Conservation (phyloP, 2,329 filamentous ascomycete genomes). For the Hyphodiscus sp. region DNA sequence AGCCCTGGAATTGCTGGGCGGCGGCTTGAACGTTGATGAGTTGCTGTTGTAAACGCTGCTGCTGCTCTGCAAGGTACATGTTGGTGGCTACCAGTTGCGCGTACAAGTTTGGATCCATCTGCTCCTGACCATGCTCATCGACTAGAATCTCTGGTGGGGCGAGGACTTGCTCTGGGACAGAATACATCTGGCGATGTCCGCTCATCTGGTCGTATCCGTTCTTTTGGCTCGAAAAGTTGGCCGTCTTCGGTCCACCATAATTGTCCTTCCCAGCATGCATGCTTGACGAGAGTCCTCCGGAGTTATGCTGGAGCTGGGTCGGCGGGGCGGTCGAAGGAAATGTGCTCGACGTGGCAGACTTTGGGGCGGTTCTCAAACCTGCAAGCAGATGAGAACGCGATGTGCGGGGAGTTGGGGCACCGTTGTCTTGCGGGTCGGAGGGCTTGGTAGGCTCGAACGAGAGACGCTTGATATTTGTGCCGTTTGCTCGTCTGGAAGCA, state of each 20-base stretch:
- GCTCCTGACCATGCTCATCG: slow-evolving; percentile 59
- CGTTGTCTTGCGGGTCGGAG: slow-evolving; percentile 59
- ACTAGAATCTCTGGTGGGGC: slow-evolving; percentile 77
- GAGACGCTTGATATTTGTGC: slow-evolving; percentile 83
- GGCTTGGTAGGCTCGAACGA: slow-evolving; percentile 69
- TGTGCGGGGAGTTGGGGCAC: slow-evolving; percentile 77
- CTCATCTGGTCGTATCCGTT: slow-evolving; percentile 38
- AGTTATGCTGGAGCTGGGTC: slow-evolving; percentile 40
- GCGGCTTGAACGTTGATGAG: slow-evolving; percentile 76
- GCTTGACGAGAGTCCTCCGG: slow-evolving; percentile 21
- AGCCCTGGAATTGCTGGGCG: slow-evolving; percentile 73
- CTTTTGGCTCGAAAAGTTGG: slow-evolving; percentile 24
- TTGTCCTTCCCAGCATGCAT: slow-evolving; percentile 29
- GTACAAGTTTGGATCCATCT: slow-evolving; percentile 80
- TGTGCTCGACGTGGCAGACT: slow-evolving; percentile 67
- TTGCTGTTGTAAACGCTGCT: slow-evolving; percentile 92
- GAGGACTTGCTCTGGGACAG: slow-evolving; percentile 75
- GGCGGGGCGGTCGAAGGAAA: slow-evolving; percentile 62
- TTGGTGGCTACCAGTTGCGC: slow-evolving; percentile 88
- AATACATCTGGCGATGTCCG: slow-evolving; percentile 53
- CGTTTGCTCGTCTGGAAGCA: slow-evolving; percentile 71
- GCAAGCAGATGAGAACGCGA: slow-evolving; percentile 92
- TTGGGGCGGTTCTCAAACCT: slow-evolving; percentile 87
- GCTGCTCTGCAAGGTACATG: slow-evolving; percentile 85
- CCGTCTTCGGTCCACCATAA: slow-evolving; percentile 30